These are phyloP conservation scores for Corylus heterophylla DNA, from an alignment of 306 rosid species.

Conservation along the genomic window DNA sequence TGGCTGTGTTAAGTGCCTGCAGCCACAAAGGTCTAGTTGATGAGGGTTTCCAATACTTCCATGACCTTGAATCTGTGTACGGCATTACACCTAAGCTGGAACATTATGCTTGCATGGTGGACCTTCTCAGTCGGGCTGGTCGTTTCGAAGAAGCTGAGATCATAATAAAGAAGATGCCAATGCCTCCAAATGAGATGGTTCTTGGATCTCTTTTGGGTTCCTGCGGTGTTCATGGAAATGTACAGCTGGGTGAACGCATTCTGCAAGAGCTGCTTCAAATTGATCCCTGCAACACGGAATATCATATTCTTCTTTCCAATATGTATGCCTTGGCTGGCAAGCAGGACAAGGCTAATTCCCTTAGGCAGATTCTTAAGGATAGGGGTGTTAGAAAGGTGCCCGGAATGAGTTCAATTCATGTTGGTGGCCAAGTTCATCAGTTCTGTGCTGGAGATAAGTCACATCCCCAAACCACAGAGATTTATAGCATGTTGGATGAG, in stretches of 20 bases:
- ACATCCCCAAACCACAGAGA: conserved; percentile 41
- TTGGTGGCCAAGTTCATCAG: conserved; percentile 55
- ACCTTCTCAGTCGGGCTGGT: conserved; percentile 73
- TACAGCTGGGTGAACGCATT: conserved; percentile 55
- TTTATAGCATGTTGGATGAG: conserved; percentile 54
- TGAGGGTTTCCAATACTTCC: conserved; percentile 54
- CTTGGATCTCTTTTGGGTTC: conserved; percentile 71
- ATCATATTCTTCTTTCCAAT: conserved; percentile 66
- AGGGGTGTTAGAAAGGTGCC: conserved; percentile 66
- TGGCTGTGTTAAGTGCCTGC: conserved; percentile 72
- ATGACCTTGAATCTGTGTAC: conserved; percentile 45
- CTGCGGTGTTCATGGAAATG: conserved; percentile 54
- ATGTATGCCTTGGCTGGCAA: conserved; percentile 65
- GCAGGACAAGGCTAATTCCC: conserved; percentile 50
- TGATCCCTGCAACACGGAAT: conserved; percentile 59
- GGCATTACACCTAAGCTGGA: conserved; percentile 49
- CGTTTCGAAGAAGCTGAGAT: conserved; percentile 53
- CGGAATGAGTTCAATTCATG: conserved; percentile 65
- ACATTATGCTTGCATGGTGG: conserved; percentile 77
- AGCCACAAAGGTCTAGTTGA: conserved; percentile 70
- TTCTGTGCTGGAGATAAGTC: conserved; percentile 74
- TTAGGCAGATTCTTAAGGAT: conserved; percentile 51
- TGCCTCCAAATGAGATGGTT: conserved; percentile 71
- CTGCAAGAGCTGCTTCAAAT: conserved; percentile 52
- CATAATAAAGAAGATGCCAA: conserved; percentile 54